Percentiles rank a stretch among this genome's conserved stretches.
Evolutionary conservation across 495 filamentous ascomycete genomes (phyloP).

Genomic region (Tetracladium setigerum): DNA sequence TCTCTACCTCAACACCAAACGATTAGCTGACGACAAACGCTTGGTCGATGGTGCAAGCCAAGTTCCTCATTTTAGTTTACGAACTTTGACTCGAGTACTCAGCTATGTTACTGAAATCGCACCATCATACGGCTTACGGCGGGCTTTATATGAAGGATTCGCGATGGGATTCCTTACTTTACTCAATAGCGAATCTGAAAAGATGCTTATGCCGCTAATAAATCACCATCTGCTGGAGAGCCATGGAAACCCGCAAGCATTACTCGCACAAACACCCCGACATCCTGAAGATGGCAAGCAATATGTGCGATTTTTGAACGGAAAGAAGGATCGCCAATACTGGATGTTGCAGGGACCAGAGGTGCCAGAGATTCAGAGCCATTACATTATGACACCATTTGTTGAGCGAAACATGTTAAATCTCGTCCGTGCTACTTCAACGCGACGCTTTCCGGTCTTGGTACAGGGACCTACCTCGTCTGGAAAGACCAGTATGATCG

Average conservation of each 20-base stretch:
- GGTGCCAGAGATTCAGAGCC: constrained; percentile 58
- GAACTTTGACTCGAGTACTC: constrained; percentile 86
- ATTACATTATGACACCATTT: constrained; percentile 96
- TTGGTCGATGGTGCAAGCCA: constrained; percentile 92
- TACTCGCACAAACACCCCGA: constrained; percentile 66
- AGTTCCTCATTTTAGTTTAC: constrained; percentile 89
- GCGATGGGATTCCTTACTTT: constrained; percentile 96
- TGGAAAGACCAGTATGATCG: constrained; percentile 99
- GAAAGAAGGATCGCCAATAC: constrained; percentile 62
- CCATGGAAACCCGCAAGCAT: constrained; percentile 54
- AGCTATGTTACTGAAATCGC: constrained; percentile 79
- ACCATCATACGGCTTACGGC: constrained; percentile 76
- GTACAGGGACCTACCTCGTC: constrained; percentile 95
- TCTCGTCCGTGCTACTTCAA: constrained; percentile 84
- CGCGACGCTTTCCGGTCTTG: constrained; percentile 85
- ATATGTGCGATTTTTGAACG: constrained; percentile 71
- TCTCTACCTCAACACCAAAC: constrained; percentile 81
- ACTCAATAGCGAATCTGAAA: constrained; percentile 69
- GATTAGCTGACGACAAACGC: constrained; percentile 66
- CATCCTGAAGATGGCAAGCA: constrained; percentile 64
- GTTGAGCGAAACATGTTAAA: constrained; percentile 92
- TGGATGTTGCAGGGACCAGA: constrained; percentile 76
- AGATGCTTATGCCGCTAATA: constrained; percentile 69
- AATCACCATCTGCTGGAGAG: constrained; percentile 69
- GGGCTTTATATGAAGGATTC: constrained; percentile 90